phyloP scores from a whole-genome alignment of 352 stramenopile species.

The Phytophthora sp. region DNA sequence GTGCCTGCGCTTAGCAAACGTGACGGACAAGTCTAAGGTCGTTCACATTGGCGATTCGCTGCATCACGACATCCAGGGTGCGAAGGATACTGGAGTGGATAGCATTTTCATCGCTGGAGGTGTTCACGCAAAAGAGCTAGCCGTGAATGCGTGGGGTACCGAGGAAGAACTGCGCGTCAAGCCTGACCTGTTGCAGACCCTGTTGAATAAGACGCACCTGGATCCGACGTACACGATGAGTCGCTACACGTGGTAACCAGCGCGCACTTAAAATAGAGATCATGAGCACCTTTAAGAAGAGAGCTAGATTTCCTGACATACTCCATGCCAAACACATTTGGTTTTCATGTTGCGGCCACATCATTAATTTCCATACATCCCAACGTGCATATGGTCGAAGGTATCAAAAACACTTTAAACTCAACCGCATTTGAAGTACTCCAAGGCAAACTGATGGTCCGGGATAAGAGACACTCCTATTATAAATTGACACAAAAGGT shows the following conservation, averaged over 20 bases:
- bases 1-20: slow-evolving; percentile 44
- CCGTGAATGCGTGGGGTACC: slow-evolving; percentile 35
- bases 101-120: slow-evolving; percentile 66
- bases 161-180: slow-evolving; percentile 35
- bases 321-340: too few relatives aligned
- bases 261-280: too few relatives aligned
- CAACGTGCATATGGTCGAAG: too few relatives aligned
- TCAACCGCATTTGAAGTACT: too few relatives aligned
- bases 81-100: slow-evolving; percentile 52
- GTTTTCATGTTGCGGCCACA: too few relatives aligned
- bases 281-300: too few relatives aligned
- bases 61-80: slow-evolving; percentile 69
- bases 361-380: too few relatives aligned
- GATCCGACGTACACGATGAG: slow-evolving; percentile 37
- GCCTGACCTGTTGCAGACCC: slow-evolving; percentile 26
- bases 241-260: slow-evolving; percentile 49
- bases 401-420: too few relatives aligned
- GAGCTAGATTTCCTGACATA: too few relatives aligned
- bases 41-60: slow-evolving; percentile 75
- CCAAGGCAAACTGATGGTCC: too few relatives aligned
- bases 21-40: slow-evolving; percentile 39
- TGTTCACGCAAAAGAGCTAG: slow-evolving; percentile 59
- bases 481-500: too few relatives aligned
- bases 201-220: slow-evolving; percentile 29
- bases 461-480: too few relatives aligned